phyloP scores from a whole-genome alignment of 495 filamentous ascomycete species.

The Hyaloscypha bicolor region DNA sequence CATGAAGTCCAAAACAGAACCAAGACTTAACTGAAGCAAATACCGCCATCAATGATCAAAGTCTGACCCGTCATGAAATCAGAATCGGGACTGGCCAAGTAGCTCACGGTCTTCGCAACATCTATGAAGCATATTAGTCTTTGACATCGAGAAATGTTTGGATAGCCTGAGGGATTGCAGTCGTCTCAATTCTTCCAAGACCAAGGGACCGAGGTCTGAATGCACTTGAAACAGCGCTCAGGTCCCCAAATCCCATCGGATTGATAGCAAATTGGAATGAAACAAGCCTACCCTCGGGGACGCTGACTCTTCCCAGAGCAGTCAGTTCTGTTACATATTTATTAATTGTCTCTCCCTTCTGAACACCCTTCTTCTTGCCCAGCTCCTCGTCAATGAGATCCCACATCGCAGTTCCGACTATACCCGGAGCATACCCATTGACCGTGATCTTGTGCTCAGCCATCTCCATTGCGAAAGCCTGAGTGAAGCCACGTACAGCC shows the following conservation, averaged over 20 bases:
- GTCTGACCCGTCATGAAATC: slow-evolving; percentile 67
- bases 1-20: too few species aligned
- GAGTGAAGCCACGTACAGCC: slow-evolving; percentile 60
- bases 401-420: slow-evolving; percentile 65
- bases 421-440: slow-evolving; percentile 64
- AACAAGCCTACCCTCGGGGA: slow-evolving; percentile 45
- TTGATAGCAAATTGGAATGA: too few species aligned
- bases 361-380: slow-evolving; percentile 44
- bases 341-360: slow-evolving; percentile 53
- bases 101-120: slow-evolving; percentile 58
- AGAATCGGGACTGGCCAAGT: slow-evolving; percentile 53
- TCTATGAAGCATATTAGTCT: slow-evolving; percentile 25
- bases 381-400: slow-evolving; percentile 57
- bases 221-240: too few species aligned
- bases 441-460: slow-evolving; percentile 60
- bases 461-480: slow-evolving; percentile 60
- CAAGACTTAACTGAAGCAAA: slow-evolving; percentile 46
- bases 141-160: too few species aligned
- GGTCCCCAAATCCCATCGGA: too few species aligned
- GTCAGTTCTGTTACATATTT: slow-evolving; percentile 49
- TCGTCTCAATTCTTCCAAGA: too few species aligned
- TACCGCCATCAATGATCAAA: slow-evolving; percentile 62
- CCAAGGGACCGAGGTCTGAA: too few species aligned
- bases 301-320: slow-evolving; percentile 51
- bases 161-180: too few species aligned